Evolutionary conservation across 768 basidiomycete species (phyloP), one percentile per base, ranked within the genome.

Genomic region (Kwoniella pini): DNA sequence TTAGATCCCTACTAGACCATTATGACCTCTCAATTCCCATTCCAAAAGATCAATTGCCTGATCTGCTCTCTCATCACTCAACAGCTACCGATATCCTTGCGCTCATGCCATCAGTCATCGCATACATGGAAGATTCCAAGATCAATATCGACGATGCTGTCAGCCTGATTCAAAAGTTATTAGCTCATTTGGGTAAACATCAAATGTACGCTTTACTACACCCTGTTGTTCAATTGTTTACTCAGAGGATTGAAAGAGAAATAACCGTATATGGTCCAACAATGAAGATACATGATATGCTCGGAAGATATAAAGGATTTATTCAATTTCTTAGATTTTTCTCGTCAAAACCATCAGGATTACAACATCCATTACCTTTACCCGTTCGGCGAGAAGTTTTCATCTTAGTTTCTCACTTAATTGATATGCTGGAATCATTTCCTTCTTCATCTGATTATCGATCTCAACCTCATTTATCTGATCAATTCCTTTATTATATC

Each of bases 151-250:
- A 45, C 3, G 6, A 57, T 17, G 36, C 27, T 22, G n/a, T 40
- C 2, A 22, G 15, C 17, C 13, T 56, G 0, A n/a, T 63, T 4
- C 40, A 50, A 17, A 17, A 27, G 12, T 21, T 63, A 12, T 1
- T 63, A 4, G 36, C 21, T 11, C 62, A 63, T 40, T 5, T 57
- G n/a, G 62, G 48, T 1, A 33, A 33, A 31, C 62, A 64, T 54
- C 38, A 54, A 21, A 64, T 64, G 62, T 33, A 59, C 11, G 56
- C 57, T 12, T 33, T 64, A 11, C 26, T 64, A 39, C 57, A 55
- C 9, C 7, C 43, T 4, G n/a, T 64, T 4, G 52, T 55, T 2
- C 52, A 54, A 19, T 38, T 64, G 5, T 54, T 64, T 19, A 19
- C 57, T 2, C 15, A 36, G 17, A 33, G 36, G 30, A 24, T 59